Percentiles rank a stretch among this genome's conserved stretches.
These are phyloP conservation scores for Kernera saxatilis DNA, from an alignment of 345 rosid species.

Conservation along the genomic window DNA sequence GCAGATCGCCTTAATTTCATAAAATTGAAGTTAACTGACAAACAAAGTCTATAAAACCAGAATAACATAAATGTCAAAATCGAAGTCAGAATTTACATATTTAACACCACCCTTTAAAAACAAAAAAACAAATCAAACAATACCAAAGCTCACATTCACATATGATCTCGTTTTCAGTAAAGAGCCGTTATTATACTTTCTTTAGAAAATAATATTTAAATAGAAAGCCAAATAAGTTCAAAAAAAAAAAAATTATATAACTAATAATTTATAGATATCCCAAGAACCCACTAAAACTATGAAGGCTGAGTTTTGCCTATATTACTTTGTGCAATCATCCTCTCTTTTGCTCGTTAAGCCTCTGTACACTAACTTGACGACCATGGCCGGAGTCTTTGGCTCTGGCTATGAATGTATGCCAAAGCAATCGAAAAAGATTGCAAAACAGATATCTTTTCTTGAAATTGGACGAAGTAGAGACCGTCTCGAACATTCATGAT, in stretches of 20 bases:
- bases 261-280: too few species aligned
- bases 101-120: background rate
- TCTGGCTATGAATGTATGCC: slow-evolving; percentile 69
- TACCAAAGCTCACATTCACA: slow-evolving; percentile 7
- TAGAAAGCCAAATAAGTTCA: background rate
- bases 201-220: background rate
- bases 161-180: background rate
- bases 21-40: background rate
- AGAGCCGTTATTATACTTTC: background rate
- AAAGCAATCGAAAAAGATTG: slow-evolving; percentile 79
- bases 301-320: slow-evolving; percentile 18
- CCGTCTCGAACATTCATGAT: slow-evolving; percentile 67
- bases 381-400: slow-evolving; percentile 45
- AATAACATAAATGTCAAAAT: slow-evolving; percentile 13
- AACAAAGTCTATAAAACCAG: slow-evolving; percentile 8
- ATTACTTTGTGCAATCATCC: slow-evolving; percentile 20
- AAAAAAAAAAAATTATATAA: background rate
- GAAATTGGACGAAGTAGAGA: slow-evolving; percentile 62
- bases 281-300: slow-evolving; percentile 10
- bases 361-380: slow-evolving; percentile 35
- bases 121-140: background rate
- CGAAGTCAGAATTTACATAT: slow-evolving; percentile 19
- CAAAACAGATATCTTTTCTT: slow-evolving; percentile 64
- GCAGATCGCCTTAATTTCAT: background rate
- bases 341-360: slow-evolving; percentile 23